Percentiles rank a stretch among this genome's conserved stretches.
phyloP scores from a whole-genome alignment of 169 alveolate species.

The Cryptosporidium parvum region DNA sequence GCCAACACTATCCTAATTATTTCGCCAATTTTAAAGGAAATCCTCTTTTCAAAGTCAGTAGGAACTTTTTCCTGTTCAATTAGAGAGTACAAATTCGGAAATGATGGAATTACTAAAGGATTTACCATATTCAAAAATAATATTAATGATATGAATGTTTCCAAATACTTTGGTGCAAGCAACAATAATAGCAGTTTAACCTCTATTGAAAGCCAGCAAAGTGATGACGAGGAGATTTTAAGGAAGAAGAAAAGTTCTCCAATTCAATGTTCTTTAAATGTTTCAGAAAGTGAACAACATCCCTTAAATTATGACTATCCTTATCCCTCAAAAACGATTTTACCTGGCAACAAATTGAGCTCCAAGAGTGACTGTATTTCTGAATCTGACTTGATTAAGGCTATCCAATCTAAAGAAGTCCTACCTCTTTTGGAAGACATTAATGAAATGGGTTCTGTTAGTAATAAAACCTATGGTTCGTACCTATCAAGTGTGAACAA shows the following conservation, averaged over 20 bases:
- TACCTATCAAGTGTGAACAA: slow-evolving; percentile 47
- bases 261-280: not conserved
- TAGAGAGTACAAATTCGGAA: slow-evolving; percentile 48
- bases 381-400: not conserved
- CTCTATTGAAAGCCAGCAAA: not conserved
- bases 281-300: not conserved
- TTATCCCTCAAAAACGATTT: not conserved
- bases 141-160: not conserved
- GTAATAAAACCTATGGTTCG: slow-evolving; percentile 25
- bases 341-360: not conserved
- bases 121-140: slow-evolving; percentile 29
- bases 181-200: not conserved
- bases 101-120: slow-evolving; percentile 51
- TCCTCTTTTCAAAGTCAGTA: slow-evolving; percentile 30
- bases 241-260: slow-evolving; percentile 6
- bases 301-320: not conserved
- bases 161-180: not conserved
- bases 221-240: not conserved
- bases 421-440: slow-evolving; percentile 60
- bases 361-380: not conserved
- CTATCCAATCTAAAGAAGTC: slow-evolving; percentile 43
- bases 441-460: slow-evolving; percentile 55
- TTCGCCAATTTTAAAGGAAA: slow-evolving; percentile 50
- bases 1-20: slow-evolving; percentile 54
- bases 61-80: slow-evolving; percentile 27